Evolutionary conservation across 2,329 filamentous ascomycete species (phyloP), one percentile per base, ranked within the genome.

Genomic region (Cytospora piceicola): DNA sequence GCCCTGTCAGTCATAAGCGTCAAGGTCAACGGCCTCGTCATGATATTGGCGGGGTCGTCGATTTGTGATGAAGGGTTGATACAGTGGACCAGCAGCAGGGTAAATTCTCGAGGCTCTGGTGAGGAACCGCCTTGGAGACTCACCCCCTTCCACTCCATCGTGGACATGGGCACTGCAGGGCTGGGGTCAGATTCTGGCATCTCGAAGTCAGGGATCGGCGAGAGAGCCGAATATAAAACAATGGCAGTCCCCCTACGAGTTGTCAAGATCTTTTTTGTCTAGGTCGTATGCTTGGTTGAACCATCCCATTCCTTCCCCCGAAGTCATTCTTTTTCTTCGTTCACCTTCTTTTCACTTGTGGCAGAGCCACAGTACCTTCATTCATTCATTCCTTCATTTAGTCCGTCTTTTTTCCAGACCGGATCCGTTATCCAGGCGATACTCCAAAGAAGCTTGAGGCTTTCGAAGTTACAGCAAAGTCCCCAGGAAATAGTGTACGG

Each of bases 291-390:
- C 66, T 66, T 66, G 66, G 66, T 66, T 68, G 66, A 68, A 42
- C 63, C 66, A 66, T 29, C 57, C 61, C 63, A 15, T 60, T 63
- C 63, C 55, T 63, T 61, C 52, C 61, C 54, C 58, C 66, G 63
- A 66, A 63, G 66, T 63, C 66, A 60, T 61, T 66, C 63, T 53
- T 68, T 49, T 66, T 53, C 63, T 68, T 66, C 63, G 63, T 58
- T 34, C 20, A 66, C 66, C 22, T 42, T 68, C 22, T 49, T 61
- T 66, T 68, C 22, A 42, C 66, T 22, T 58, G 66, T 68, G 66
- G 66, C 66, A 66, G 66, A 17, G 66, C 66, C 66, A 55, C 42
- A 36, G 57, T 63, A 4, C 63, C 22, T 67, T 67, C 66, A 24
- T 58, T 67, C 29, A 46, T 20, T 36, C 53, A 53, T 29, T 29